phyloP scores from a whole-genome alignment of 805 yeast genomes.

The Starmerella powellii region DNA sequence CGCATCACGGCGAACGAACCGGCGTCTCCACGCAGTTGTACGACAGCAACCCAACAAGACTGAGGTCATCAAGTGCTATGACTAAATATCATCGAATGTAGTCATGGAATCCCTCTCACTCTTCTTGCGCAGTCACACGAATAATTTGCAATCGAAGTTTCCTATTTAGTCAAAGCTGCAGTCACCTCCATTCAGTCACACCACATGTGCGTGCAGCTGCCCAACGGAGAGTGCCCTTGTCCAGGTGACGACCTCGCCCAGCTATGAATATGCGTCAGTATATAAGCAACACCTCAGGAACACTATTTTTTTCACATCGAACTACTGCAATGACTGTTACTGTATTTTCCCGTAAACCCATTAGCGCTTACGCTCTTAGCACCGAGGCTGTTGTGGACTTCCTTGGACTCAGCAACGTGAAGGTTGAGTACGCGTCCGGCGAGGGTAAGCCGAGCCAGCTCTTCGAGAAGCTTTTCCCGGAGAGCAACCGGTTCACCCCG shows the following conservation, averaged over 20 bases:
- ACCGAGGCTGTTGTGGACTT: conserved; percentile 17
- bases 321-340: conserved; percentile 17
- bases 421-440: conserved; percentile 11
- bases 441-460: conserved; percentile 9
- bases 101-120: too few species aligned
- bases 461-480: conserved; percentile 16
- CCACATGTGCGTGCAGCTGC: too few species aligned
- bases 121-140: too few species aligned
- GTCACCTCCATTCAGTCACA: too few species aligned
- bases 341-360: conserved; percentile 17
- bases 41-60: too few species aligned
- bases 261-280: background rate
- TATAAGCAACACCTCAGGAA: background rate
- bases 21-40: too few species aligned
- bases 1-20: too few species aligned
- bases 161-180: too few species aligned
- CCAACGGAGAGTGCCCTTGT: too few species aligned
- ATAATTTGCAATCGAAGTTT: background rate
- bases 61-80: too few species aligned
- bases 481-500: conserved; percentile 19
- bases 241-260: background rate
- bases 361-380: conserved; percentile 16
- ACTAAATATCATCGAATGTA: too few species aligned
- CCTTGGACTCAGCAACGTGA: conserved; percentile 20
- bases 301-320: background rate